Evolutionary conservation across 148 eudicot genomes (phyloP), one percentile per base, ranked within the genome.

Genomic region (Fagopyrum esculentum): DNA sequence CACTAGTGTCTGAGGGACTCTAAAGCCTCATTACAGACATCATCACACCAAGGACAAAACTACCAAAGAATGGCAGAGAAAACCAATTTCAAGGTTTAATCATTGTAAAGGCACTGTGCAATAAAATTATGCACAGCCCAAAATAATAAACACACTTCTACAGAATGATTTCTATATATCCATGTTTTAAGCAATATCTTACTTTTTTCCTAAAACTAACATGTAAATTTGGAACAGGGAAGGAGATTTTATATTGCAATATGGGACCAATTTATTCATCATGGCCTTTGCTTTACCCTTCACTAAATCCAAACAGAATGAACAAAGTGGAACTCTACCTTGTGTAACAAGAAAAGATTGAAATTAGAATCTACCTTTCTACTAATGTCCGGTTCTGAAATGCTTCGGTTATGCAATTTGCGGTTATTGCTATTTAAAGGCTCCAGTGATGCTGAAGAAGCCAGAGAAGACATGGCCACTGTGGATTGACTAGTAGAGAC

Each of bases 331-430:
- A 17, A 59, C 64, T 13, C 3, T 59, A 22, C 64, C 17, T 59
- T 8, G 35, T 22, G 9, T 8, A 12, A 22, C 29, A 3, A 19
- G 1, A 59, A 59, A 59, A 22, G 0, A 49, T 49, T 49, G 52
- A 49, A 49, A 49, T 7, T 8, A 8, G 52, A 43, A 73, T 75
- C 54, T 86, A 91, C 96, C 98, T 91, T 86, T 77, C 77, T 83
- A 69, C 97, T 84, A 75, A 93, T 84, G 76, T 93, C 89, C 17
- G 98, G 98, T 82, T 91, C 98, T 52, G 98, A 93, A 70, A 85
- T 84, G 78, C 98, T 93, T 82, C 97, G 83, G 79, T 87, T 85
- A 75, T 89, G 94, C 80, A 82, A 54, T 75, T 60, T 83, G 71
- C 78, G 81, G 76, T 46, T 86, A 73, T 80, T 85, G 64, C 77